These are phyloP conservation scores for Coemansia sp. DNA, from an alignment of 192 early-diverging fungal species.

Conservation along the genomic window DNA sequence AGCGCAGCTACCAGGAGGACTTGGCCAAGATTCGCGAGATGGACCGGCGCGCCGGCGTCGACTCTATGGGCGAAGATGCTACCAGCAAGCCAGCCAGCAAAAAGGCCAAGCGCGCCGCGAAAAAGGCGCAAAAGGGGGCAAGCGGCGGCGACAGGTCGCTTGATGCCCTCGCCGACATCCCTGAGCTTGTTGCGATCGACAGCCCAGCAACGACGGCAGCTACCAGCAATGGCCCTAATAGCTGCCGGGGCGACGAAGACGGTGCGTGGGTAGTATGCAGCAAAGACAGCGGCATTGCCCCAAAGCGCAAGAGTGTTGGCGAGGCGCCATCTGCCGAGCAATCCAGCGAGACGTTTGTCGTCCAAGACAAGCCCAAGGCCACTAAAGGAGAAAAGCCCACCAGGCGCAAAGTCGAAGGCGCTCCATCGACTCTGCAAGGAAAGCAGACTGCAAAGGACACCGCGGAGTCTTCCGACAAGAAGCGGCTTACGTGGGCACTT, in stretches of 20 bases:
- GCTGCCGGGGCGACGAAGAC: neutral
- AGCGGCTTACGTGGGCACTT: constrained; percentile 42
- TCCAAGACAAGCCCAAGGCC: constrained; percentile 10
- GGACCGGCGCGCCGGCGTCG: constrained; percentile 32
- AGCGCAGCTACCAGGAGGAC: constrained; percentile 34
- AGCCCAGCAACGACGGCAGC: neutral
- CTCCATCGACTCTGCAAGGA: neutral
- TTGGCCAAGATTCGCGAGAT: constrained; percentile 39
- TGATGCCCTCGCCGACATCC: constrained; percentile 11
- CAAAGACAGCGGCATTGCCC: neutral
- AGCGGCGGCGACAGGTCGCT: neutral
- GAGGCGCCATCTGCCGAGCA: constrained; percentile 15
- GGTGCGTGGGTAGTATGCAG: constrained; percentile 22
- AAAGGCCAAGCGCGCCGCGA: constrained; percentile 34
- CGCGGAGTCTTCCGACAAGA: constrained; percentile 11
- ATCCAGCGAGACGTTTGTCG: neutral
- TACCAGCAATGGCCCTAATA: neutral
- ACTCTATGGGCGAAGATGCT: constrained; percentile 5
- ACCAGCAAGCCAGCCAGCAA: constrained; percentile 14
- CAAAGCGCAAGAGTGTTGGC: constrained; percentile 5
- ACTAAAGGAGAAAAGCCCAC: neutral
- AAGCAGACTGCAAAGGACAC: neutral
- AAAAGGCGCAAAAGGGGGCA: constrained; percentile 16
- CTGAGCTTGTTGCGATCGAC: constrained; percentile 21
- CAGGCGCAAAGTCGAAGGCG: neutral